A percentile compares a stretch with the other conserved stretches of the same genome.
Conservation (phyloP, 169 alveolate genomes). For the Cryptosporidium viatorum region DNA sequence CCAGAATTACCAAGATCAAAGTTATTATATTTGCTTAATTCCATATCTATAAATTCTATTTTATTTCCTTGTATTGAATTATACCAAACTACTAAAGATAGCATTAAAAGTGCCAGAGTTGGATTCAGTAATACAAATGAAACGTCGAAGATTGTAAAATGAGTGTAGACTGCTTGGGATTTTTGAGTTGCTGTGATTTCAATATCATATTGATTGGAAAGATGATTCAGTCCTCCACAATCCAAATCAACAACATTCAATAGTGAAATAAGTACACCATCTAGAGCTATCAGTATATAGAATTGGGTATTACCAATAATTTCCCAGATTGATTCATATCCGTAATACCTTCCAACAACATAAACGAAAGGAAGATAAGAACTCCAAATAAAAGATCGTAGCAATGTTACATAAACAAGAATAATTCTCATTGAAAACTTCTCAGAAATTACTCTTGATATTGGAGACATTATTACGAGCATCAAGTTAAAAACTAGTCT, state of each 20-base stretch:
- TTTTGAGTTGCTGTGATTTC: conserved; percentile 56
- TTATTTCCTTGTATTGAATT: background rate
- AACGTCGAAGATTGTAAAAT: conserved; percentile 25
- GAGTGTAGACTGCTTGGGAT: conserved; percentile 44
- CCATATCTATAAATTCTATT: background rate
- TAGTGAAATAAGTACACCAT: conserved; percentile 38
- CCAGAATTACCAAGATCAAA: conserved; percentile 8
- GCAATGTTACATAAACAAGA: conserved; percentile 11
- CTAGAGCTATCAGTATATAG: conserved; percentile 25
- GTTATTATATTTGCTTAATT: background rate
- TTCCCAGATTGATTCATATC: background rate
- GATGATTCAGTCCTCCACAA: conserved; percentile 44
- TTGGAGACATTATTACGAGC: conserved; percentile 33
- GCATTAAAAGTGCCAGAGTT: background rate
- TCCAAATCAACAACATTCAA: conserved; percentile 50
- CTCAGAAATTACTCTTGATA: conserved; percentile 26
- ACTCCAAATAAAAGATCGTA: conserved; percentile 41
- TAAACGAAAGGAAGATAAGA: conserved; percentile 26
- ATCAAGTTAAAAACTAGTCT: conserved; percentile 44
- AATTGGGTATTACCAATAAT: conserved; percentile 23
- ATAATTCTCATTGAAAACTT: conserved; percentile 7
- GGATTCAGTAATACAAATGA: conserved; percentile 52
- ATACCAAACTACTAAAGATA: background rate
- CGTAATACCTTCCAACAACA: background rate
- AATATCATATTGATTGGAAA: conserved; percentile 20